Conservation (phyloP, 1,139 yeast species). For the Trichomonascaceae sp. region DNA sequence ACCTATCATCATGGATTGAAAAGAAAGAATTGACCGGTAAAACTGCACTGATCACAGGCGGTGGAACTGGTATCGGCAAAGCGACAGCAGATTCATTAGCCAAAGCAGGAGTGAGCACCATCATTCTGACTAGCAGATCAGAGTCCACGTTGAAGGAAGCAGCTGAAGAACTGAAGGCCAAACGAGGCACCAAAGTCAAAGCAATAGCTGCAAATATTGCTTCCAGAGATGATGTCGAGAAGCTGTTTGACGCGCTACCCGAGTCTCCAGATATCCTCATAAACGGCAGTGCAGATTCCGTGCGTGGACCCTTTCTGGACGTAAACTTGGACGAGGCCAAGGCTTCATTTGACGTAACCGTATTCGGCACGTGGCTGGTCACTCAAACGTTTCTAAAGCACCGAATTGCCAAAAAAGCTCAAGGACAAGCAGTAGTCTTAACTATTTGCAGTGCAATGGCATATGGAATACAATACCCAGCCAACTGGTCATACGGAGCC, state of each 20-base stretch:
- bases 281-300: background rate
- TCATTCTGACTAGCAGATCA: slow-evolving; percentile 1
- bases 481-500: background rate
- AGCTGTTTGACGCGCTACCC: background rate
- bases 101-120: background rate
- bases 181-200: background rate
- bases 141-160: slow-evolving; percentile 1
- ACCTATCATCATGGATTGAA: background rate
- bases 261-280: background rate
- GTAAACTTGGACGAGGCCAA: background rate
- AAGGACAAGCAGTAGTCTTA: background rate
- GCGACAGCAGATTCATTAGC: slow-evolving; percentile 5
- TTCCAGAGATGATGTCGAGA: background rate
- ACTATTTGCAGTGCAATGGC: background rate
- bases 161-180: background rate
- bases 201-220: background rate
- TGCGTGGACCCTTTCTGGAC: background rate
- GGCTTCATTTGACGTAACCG: slow-evolving; percentile 1
- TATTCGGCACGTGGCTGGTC: slow-evolving; percentile 1
- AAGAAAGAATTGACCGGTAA: background rate
- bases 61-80: slow-evolving; percentile 6
- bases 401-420: slow-evolving; percentile 1
- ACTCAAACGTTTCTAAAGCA: slow-evolving; percentile 3
- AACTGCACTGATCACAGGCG: slow-evolving; percentile 7
- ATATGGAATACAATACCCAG: background rate